phyloP scores from a whole-genome alignment of 2,329 filamentous ascomycete species.

The Ophiostoma piceae region DNA sequence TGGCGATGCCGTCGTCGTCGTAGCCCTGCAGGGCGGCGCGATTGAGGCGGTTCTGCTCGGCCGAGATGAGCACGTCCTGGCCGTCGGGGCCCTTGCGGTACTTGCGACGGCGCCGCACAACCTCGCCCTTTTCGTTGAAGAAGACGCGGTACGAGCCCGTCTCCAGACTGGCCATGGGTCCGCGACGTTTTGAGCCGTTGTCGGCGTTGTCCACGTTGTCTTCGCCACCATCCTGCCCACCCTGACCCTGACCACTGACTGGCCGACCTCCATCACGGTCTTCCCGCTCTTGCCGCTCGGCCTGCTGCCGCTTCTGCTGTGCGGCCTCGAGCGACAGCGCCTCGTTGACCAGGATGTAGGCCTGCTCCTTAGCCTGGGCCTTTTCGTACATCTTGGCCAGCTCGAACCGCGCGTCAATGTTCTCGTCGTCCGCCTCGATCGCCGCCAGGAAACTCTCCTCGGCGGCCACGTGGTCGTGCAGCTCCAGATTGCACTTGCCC shows the following conservation, averaged over 20 bases:
- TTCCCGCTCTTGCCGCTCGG: conserved; percentile 20
- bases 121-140: conserved; percentile 26
- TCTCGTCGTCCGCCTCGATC: conserved; percentile 63
- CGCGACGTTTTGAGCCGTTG: conserved; percentile 25
- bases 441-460: conserved; percentile 72
- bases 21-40: neutral
- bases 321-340: conserved; percentile 60
- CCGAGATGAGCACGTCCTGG: conserved; percentile 13
- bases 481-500: conserved; percentile 63
- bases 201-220: conserved; percentile 8
- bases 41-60: conserved; percentile 31
- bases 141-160: conserved; percentile 28
- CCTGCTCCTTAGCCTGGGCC: conserved; percentile 66
- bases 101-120: conserved; percentile 27
- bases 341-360: conserved; percentile 70
- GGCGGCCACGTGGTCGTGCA: conserved; percentile 61
- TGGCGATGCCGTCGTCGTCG: conserved; percentile 18
- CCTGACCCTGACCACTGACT: neutral
- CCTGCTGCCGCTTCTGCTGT: conserved; percentile 34
- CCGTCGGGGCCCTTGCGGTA: conserved; percentile 22
- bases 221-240: conserved; percentile 20
- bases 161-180: conserved; percentile 25
- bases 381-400: conserved; percentile 81
- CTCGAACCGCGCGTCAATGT: conserved; percentile 71
- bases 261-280: neutral